A percentile compares a stretch with the other conserved stretches of the same genome.
Conservation (phyloP, 371 early-diverging fungal species). For the Mortierella sp. region DNA sequence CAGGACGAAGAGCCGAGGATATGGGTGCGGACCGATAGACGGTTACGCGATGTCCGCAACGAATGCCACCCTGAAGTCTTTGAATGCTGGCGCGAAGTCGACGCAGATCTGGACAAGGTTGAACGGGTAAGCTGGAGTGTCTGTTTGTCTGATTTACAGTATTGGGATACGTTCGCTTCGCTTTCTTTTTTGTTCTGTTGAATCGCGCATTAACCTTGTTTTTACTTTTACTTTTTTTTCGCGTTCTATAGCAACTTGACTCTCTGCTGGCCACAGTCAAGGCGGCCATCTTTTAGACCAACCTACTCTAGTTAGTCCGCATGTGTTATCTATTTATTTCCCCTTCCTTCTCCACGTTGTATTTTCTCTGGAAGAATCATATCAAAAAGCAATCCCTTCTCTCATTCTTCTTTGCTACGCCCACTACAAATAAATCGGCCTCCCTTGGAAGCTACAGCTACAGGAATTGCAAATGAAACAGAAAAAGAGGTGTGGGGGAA, state of each 20-base stretch:
- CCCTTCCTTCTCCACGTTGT: neutral
- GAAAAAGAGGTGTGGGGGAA: too few species aligned
- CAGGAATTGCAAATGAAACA: too few species aligned
- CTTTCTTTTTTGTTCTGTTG: neutral
- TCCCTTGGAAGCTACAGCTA: too few species aligned
- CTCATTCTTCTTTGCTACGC: too few species aligned
- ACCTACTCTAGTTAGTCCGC: neutral
- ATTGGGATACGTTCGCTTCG: neutral
- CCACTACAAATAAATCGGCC: too few species aligned
- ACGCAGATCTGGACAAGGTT: constrained; percentile 55
- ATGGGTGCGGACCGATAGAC: constrained; percentile 42
- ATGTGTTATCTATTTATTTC: neutral
- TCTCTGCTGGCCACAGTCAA: constrained; percentile 55
- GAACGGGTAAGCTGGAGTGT: constrained; percentile 35
- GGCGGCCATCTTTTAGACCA: constrained; percentile 40
- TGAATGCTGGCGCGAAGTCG: constrained; percentile 53
- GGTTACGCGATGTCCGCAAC: constrained; percentile 37
- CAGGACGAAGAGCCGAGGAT: constrained; percentile 25
- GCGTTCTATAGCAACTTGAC: constrained; percentile 39
- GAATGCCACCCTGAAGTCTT: constrained; percentile 57
- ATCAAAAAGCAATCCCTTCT: neutral
- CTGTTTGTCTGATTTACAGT: neutral
- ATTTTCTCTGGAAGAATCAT: constrained; percentile 6
- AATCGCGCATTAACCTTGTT: neutral
- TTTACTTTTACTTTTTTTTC: neutral